phyloP scores from a whole-genome alignment of 768 basidiomycete genomes.

The Psilocybe cyanescens region DNA sequence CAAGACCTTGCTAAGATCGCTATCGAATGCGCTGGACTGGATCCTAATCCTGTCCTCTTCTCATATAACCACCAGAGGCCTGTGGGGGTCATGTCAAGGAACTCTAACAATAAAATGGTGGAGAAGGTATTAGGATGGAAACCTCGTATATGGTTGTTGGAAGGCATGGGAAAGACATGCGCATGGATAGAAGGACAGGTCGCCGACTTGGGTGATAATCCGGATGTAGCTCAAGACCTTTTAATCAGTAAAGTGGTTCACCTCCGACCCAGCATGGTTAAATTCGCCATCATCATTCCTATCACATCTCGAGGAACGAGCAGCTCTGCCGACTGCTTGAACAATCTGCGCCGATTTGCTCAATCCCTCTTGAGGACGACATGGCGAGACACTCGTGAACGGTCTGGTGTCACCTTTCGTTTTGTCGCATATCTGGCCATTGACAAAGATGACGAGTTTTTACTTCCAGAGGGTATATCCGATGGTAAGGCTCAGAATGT shows the following conservation, averaged over 20 bases:
- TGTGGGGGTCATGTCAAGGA: constrained; percentile 52
- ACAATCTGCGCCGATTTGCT: constrained; percentile 45
- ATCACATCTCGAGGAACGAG: constrained; percentile 53
- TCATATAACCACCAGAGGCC: constrained; percentile 32
- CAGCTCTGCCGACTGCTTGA: constrained; percentile 40
- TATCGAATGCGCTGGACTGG: constrained; percentile 32
- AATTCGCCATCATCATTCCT: constrained; percentile 59
- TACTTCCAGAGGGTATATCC: constrained; percentile 24
- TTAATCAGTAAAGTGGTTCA: constrained; percentile 41
- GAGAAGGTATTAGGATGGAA: constrained; percentile 40
- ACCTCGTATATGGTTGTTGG: constrained; percentile 42
- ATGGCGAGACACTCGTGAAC: constrained; percentile 34
- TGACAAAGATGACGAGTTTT: constrained; percentile 50
- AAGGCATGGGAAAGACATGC: constrained; percentile 50
- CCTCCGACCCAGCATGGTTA: constrained; percentile 30
- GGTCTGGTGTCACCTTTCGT: constrained; percentile 34
- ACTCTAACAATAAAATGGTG: constrained; percentile 51
- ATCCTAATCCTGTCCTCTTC: constrained; percentile 30
- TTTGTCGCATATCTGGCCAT: constrained; percentile 56
- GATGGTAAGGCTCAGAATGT: constrained; percentile 34
- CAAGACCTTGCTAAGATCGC: constrained; percentile 45
- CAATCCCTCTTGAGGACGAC: constrained; percentile 50
- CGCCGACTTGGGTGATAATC: background rate
- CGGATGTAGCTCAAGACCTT: constrained; percentile 24
- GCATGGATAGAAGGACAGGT: constrained; percentile 52